phyloP scores from a whole-genome alignment of 2,329 filamentous ascomycete genomes.

The Phoma herbarum region DNA sequence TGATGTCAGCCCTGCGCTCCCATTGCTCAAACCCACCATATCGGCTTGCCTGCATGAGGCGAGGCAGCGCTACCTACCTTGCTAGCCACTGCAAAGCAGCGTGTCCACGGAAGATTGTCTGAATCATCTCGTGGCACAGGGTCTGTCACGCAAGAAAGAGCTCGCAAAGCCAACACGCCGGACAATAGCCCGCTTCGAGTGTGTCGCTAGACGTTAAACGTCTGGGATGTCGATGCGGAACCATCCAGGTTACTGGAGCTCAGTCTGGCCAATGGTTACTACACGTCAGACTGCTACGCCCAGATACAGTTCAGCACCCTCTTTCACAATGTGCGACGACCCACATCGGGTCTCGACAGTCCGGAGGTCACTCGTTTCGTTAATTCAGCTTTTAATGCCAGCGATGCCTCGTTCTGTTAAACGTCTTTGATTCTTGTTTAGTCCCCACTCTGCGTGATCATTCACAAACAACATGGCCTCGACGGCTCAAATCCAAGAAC shows the following conservation, averaged over 20 bases:
- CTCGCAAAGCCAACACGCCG: constrained; percentile 15
- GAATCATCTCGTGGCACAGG: constrained; percentile 16
- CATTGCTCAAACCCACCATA: not conserved
- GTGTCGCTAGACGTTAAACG: constrained; percentile 31
- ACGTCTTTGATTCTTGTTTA: constrained; percentile 12
- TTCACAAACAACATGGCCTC: constrained; percentile 12
- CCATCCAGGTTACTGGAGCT: constrained; percentile 23
- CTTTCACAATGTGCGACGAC: constrained; percentile 21
- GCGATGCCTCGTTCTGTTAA: constrained; percentile 15
- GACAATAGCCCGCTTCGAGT: constrained; percentile 20
- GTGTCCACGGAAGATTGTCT: constrained; percentile 4
- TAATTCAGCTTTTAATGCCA: constrained; percentile 26
- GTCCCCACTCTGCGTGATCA: constrained; percentile 21
- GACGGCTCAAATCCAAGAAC: constrained; percentile 26
- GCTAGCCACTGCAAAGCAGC: not conserved
- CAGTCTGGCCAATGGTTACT: constrained; percentile 23
- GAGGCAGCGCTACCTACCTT: not conserved
- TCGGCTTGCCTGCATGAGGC: not conserved
- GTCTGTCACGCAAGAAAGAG: constrained; percentile 17
- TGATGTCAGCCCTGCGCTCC: not conserved
- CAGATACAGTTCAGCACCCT: constrained; percentile 28
- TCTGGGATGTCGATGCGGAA: constrained; percentile 32
- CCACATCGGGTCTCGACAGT: constrained; percentile 19
- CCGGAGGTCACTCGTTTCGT: constrained; percentile 17
- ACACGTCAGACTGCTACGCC: constrained; percentile 3